phyloP scores from a whole-genome alignment of 805 yeast genomes.

The Saccharomycopsis javanensis region DNA sequence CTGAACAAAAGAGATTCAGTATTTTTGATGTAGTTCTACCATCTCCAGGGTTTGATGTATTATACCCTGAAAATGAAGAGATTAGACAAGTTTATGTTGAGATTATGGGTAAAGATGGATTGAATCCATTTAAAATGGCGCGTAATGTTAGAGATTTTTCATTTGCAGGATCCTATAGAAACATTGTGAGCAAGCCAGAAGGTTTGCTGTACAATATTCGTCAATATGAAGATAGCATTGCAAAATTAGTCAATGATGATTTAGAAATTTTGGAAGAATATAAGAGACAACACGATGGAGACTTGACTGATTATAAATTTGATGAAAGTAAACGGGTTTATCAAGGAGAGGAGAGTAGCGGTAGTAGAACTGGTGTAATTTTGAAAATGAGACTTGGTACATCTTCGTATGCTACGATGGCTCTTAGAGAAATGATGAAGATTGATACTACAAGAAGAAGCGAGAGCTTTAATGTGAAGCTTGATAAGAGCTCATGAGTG shows the following conservation, averaged over 20 bases:
- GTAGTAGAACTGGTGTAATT: slow-evolving; percentile 56
- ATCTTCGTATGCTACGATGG: slow-evolving; percentile 96
- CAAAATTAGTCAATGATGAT: slow-evolving; percentile 75
- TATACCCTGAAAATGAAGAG: slow-evolving; percentile 63
- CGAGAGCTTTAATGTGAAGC: slow-evolving; percentile 35
- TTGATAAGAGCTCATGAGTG: too few relatives aligned
- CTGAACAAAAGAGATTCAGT: slow-evolving; percentile 44
- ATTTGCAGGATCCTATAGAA: slow-evolving; percentile 82
- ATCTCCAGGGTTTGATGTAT: slow-evolving; percentile 92
- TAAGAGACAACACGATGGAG: slow-evolving; percentile 12
- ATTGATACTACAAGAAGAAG: slow-evolving; percentile 55
- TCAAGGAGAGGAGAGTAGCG: slow-evolving; percentile 27
- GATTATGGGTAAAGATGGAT: slow-evolving; percentile 68
- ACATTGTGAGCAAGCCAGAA: slow-evolving; percentile 55
- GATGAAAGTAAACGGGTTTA: slow-evolving; percentile 10
- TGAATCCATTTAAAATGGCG: slow-evolving; percentile 79
- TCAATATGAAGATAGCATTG: slow-evolving; percentile 52
- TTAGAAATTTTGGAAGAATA: slow-evolving; percentile 40
- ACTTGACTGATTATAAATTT: slow-evolving; percentile 14
- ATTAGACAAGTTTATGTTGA: slow-evolving; percentile 54
- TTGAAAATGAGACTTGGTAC: slow-evolving; percentile 70
- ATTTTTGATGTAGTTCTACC: slow-evolving; percentile 86
- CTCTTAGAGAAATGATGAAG: slow-evolving; percentile 81
- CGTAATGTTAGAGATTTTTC: slow-evolving; percentile 84
- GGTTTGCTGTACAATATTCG: slow-evolving; percentile 52